Conservation (phyloP, 345 rosid genomes). For the Salix caprea region DNA sequence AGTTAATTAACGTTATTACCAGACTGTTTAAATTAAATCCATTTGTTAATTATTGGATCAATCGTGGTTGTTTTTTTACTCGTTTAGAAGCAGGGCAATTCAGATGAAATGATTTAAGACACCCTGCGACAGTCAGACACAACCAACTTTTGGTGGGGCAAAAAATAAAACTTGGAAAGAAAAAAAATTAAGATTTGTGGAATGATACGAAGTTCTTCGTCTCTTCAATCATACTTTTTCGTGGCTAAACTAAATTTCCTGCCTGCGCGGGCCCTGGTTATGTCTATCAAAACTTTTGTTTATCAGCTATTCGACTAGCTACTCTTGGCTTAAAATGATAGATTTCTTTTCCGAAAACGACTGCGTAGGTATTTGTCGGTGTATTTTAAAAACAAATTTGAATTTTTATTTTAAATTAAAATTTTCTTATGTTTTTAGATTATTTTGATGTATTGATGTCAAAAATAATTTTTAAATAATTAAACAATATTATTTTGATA, state of each 20-base stretch:
- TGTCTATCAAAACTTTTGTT: not conserved
- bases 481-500: no score
- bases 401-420: no score
- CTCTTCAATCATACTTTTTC: not conserved
- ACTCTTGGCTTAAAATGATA: not conserved
- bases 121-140: conserved; percentile 4
- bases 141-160: not conserved
- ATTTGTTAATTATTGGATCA: not conserved
- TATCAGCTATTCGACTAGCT: not conserved
- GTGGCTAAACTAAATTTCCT: not conserved
- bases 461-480: no score
- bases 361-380: no score
- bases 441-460: no score
- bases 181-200: not conserved
- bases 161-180: not conserved
- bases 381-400: no score
- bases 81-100: conserved; percentile 7
- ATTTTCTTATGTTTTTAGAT: no score
- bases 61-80: conserved; percentile 11
- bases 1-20: not conserved
- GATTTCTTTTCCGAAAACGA: not conserved
- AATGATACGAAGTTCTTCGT: not conserved
- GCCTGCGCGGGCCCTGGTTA: not conserved
- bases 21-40: not conserved
- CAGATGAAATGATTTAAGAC: conserved; percentile 18